Conservation (phyloP, 768 basidiomycete genomes). For the Erythrobasidium yunnanense region DNA sequence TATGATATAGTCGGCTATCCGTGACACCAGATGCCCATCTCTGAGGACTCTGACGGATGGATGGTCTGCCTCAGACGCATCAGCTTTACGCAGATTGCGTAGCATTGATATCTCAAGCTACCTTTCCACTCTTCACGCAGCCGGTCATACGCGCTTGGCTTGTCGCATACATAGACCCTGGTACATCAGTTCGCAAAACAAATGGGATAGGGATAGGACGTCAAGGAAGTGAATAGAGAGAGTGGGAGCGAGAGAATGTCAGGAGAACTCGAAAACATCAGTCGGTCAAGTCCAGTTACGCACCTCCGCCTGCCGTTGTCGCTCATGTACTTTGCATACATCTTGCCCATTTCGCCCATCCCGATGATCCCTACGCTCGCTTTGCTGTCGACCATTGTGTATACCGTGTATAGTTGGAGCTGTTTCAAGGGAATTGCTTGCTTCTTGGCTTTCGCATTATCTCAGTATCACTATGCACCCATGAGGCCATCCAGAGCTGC, state of each 20-base stretch:
- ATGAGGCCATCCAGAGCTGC: neutral
- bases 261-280: too few species aligned
- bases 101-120: conserved; percentile 39
- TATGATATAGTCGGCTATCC: conserved; percentile 82
- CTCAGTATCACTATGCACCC: too few species aligned
- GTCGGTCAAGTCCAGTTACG: too few species aligned
- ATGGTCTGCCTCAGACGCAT: conserved; percentile 22
- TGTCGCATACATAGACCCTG: conserved; percentile 84
- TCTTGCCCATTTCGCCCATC: conserved; percentile 93
- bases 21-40: conserved; percentile 80
- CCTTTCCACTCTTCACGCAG: conserved; percentile 56
- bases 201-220: too few species aligned
- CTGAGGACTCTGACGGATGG: conserved; percentile 57
- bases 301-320: conserved; percentile 78
- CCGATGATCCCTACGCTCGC: conserved; percentile 44
- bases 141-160: conserved; percentile 59
- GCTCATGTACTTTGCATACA: conserved; percentile 75
- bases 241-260: too few species aligned
- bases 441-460: too few species aligned
- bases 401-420: too few species aligned
- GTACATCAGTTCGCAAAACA: too few species aligned
- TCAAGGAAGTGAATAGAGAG: too few species aligned
- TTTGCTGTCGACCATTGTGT: conserved; percentile 1
- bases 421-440: too few species aligned
- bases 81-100: neutral